phyloP scores from a whole-genome alignment of 441 rosid species.

The Adansonia grandidieri region DNA sequence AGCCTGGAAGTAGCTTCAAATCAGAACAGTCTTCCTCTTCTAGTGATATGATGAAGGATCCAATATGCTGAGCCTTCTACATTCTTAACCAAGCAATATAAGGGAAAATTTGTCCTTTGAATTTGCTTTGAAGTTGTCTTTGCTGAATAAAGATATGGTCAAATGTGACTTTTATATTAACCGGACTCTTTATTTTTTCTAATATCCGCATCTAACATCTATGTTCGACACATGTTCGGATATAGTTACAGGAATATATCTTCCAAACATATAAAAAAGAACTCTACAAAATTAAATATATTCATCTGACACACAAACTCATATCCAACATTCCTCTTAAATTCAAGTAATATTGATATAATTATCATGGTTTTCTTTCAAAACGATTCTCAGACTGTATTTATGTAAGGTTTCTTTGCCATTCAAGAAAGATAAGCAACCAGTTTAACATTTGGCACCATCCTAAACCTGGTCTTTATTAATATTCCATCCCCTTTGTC shows the following conservation, averaged over 20 bases:
- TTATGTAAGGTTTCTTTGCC: not conserved
- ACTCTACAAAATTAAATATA: too few relatives aligned
- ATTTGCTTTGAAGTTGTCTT: not conserved
- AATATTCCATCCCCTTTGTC: not conserved
- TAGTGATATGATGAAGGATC: not conserved
- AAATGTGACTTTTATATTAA: not conserved
- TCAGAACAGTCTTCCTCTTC: not conserved
- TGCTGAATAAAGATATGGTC: not conserved
- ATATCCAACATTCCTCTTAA: too few relatives aligned
- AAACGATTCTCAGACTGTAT: not conserved
- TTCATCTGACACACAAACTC: too few relatives aligned
- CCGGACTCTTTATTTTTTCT: too few relatives aligned
- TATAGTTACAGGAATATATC: too few relatives aligned
- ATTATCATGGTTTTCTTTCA: not conserved
- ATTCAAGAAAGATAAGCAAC: not conserved
- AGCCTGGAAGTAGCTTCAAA: not conserved
- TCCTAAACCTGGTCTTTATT: not conserved
- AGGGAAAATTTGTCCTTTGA: not conserved
- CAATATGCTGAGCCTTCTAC: not conserved
- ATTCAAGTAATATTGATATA: too few relatives aligned
- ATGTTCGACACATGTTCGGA: too few relatives aligned
- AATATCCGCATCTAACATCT: too few relatives aligned
- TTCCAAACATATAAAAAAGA: too few relatives aligned
- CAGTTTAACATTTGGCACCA: not conserved
- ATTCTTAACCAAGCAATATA: not conserved